These are phyloP conservation scores for Pseudopediastrum boryanum DNA, from an alignment of 139 green algal species.

Conservation along the genomic window DNA sequence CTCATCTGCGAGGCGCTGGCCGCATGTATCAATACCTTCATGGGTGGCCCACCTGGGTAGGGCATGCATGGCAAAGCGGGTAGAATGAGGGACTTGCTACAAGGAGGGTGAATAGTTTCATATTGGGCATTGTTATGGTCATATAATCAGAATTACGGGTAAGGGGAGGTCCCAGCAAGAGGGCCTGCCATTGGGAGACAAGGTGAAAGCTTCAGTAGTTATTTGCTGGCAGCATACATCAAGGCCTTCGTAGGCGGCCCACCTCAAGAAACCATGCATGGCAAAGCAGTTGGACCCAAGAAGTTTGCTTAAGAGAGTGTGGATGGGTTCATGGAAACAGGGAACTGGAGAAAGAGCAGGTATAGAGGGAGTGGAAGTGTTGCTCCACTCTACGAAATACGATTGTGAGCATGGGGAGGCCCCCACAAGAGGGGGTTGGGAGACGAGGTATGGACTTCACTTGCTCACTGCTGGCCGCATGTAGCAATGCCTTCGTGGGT, in stretches of 20 bases:
- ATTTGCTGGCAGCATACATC: too few relatives aligned
- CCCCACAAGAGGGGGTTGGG: too few relatives aligned
- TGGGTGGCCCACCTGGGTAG: constrained; percentile 24
- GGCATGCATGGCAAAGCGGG: neutral
- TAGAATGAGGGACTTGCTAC: neutral
- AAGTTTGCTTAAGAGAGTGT: too few relatives aligned
- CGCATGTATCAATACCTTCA: constrained; percentile 85
- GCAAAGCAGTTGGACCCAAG: too few relatives aligned
- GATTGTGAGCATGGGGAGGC: too few relatives aligned
- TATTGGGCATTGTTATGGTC: neutral
- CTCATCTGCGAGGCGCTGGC: constrained; percentile 74
- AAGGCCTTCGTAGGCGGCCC: too few relatives aligned
- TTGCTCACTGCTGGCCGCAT: constrained; percentile 75
- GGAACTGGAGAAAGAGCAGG: too few relatives aligned
- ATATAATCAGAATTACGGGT: neutral
- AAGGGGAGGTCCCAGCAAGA: neutral
- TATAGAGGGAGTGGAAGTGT: too few relatives aligned
- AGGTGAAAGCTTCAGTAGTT: too few relatives aligned
- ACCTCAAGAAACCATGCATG: too few relatives aligned
- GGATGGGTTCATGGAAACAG: too few relatives aligned
- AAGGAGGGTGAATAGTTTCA: neutral
- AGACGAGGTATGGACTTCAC: constrained; percentile 67
- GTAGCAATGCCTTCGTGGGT: constrained; percentile 77
- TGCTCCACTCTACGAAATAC: too few relatives aligned
- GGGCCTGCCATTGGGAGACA: neutral